These are phyloP conservation scores for Sclerotinia borealis DNA, from an alignment of 2,329 filamentous ascomycete genomes.

Conservation along the genomic window DNA sequence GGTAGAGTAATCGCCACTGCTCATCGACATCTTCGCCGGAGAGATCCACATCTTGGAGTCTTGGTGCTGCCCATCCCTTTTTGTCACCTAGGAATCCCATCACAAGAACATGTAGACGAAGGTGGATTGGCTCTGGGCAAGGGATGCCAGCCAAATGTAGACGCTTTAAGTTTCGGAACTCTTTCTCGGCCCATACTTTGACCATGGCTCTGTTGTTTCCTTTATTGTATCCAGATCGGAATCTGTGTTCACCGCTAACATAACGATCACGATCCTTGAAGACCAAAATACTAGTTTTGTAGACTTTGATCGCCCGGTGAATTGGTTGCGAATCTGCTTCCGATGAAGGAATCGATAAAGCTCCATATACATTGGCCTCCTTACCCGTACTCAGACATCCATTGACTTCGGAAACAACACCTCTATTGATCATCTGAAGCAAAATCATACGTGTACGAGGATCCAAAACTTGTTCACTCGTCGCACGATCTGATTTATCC, in stretches of 20 bases:
- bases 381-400: conserved; percentile 95
- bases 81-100: conserved; percentile 90
- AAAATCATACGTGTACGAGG: conserved; percentile 92
- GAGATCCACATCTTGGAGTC: conserved; percentile 80
- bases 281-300: conserved; percentile 95
- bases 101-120: conserved; percentile 89
- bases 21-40: conserved; percentile 59
- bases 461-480: conserved; percentile 90
- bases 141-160: conserved; percentile 80
- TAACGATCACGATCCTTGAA: conserved; percentile 98
- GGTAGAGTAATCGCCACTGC: conserved; percentile 73
- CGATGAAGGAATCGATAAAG: conserved; percentile 55
- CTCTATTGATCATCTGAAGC: conserved; percentile 90
- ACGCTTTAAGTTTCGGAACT: conserved; percentile 86
- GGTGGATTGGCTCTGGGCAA: conserved; percentile 80
- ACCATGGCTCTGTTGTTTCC: conserved; percentile 95
- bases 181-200: conserved; percentile 97
- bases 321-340: conserved; percentile 47
- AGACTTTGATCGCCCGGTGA: conserved; percentile 93
- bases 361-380: conserved; percentile 96
- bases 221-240: conserved; percentile 87
- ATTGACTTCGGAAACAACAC: conserved; percentile 83
- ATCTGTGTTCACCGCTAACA: conserved; percentile 88
- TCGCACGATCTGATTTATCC: conserved; percentile 90
- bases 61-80: conserved; percentile 81